phyloP scores from a whole-genome alignment of 768 basidiomycete species.

The Serendipita indica region DNA sequence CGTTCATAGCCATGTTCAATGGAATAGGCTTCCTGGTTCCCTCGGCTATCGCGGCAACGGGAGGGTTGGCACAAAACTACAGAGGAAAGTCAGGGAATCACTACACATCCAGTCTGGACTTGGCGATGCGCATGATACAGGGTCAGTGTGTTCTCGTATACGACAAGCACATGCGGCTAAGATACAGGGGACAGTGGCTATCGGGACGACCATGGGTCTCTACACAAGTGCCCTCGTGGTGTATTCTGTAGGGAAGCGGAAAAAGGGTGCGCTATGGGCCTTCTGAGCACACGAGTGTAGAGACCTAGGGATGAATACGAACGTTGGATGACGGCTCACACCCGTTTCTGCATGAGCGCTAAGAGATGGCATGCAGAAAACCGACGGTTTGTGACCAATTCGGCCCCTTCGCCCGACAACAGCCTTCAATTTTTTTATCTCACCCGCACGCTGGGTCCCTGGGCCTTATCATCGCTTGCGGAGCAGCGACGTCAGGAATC shows the following conservation, averaged over 20 bases:
- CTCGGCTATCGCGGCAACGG: conserved; percentile 62
- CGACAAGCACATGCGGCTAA: not conserved
- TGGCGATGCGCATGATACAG: not conserved
- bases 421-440: not conserved
- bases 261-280: conserved; percentile 75
- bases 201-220: conserved; percentile 81
- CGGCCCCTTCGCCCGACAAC: conserved; percentile 2
- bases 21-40: conserved; percentile 79
- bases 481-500: not conserved
- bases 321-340: not conserved
- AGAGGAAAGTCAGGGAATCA: conserved; percentile 6
- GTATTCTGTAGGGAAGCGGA: conserved; percentile 71
- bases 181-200: conserved; percentile 68
- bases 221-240: conserved; percentile 81
- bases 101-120: conserved; percentile 1
- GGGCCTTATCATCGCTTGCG: not conserved
- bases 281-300: conserved; percentile 34
- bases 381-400: too few species aligned
- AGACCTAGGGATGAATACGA: not conserved
- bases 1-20: conserved; percentile 83
- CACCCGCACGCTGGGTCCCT: too few species aligned
- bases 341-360: not conserved
- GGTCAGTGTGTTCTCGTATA: not conserved
- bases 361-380: not conserved
- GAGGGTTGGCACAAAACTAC: conserved; percentile 45